Conservation (phyloP, 305 asterid species). For the Caryopteris hybrid region DNA sequence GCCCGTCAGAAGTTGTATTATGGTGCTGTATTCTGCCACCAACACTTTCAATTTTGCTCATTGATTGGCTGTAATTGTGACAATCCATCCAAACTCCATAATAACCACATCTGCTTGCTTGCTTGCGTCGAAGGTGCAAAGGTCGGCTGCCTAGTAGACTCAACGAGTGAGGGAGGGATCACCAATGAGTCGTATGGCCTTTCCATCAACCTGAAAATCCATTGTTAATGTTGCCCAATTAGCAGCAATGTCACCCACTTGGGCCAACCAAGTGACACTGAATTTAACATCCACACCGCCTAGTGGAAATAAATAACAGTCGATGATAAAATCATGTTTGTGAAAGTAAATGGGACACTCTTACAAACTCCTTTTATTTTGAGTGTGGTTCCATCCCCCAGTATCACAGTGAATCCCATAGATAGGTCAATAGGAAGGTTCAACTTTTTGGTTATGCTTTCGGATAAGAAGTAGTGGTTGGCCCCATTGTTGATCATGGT, state of each 20-base stretch:
- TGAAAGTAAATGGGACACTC: not conserved
- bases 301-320: not conserved
- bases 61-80: no score
- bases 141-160: not conserved
- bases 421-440: not conserved
- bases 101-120: not conserved
- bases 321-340: not conserved
- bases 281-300: not conserved
- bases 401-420: not conserved
- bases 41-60: no score
- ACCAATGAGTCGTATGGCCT: fast-evolving
- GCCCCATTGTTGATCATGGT: not conserved
- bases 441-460: not conserved
- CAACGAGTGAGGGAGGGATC: not conserved
- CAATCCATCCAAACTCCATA: not conserved
- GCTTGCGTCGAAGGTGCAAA: not conserved
- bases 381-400: not conserved
- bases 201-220: not conserved
- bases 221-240: not conserved
- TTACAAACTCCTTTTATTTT: not conserved
- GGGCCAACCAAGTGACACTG: not conserved
- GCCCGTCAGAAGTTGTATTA: no score
- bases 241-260: not conserved
- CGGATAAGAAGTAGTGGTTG: not conserved
- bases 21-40: no score